Base-by-base conservation (phyloP, 805 yeast species). In the Saturnispora mendoncae region DNA sequence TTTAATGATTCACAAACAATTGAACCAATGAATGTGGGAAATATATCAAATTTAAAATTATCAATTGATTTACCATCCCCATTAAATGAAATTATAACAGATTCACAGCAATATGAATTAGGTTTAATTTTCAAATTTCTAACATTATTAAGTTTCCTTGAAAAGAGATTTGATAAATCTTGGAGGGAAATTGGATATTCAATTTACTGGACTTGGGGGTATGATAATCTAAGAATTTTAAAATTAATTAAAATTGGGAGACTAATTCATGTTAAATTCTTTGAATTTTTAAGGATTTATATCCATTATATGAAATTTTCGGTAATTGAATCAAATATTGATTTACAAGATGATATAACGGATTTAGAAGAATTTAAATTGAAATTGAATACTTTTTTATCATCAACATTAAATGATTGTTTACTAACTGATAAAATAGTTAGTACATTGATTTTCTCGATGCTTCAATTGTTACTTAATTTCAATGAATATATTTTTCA, bases 51-150 rank as follows among this genome's bases (percentile, higher is more conserved):
- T 38, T 56, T 81, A 9, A 74, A 72, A 44, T 59, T 81, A 34
- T 76, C 78, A 32, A 45, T 80, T 6, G 60, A 69, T n/a, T 58
- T 88, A 18, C 96, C 97, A 3, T 92, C 85, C 55, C 99, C 99
- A 0, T 61, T 86, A 37, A 86, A 86, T 52, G 66, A 90, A 20
- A 67, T 92, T 1, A 63, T 86, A 1, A 76, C 83, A 14, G 73
- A 78, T 41, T 80, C 86, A 13, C 76, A 80, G 20, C 65, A 85
- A 14, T 70, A 78, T 37, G 85, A 92, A 47, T 86, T 81, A 54
- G 95, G 90, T 56, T 65, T 85, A 27, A 63, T 87, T 36, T 85
- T 84, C 51, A 73, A 96, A 47, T 78, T 84, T 48, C 64, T 83
- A 29, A 58, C 80, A 31, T 69, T 77, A 25, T 54, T 85, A n/a